phyloP scores from a whole-genome alignment of 768 basidiomycete genomes.

The Phanerodontia chrysosporium region DNA sequence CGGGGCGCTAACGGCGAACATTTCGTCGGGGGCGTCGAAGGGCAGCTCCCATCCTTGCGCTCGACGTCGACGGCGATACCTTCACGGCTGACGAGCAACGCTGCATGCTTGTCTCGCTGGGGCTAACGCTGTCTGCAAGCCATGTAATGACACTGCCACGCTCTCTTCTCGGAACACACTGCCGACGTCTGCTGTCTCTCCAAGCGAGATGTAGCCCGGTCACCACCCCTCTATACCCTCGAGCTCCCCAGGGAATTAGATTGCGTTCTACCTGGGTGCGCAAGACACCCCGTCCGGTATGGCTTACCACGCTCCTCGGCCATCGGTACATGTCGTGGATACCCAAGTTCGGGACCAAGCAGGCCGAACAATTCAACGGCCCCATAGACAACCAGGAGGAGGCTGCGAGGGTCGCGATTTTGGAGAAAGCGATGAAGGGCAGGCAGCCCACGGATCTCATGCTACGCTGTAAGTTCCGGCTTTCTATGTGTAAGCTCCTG shows the following conservation, averaged over 20 bases:
- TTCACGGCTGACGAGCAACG: neutral
- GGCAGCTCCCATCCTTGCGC: neutral
- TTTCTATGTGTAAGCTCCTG: slow-evolving; percentile 7
- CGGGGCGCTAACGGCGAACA: neutral
- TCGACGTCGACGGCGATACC: neutral
- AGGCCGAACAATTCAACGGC: slow-evolving; percentile 12
- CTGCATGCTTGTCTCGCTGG: slow-evolving; percentile 28
- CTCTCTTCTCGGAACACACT: neutral
- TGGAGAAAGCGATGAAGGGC: slow-evolving; percentile 84
- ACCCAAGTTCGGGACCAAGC: slow-evolving; percentile 21
- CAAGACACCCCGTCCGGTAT: neutral
- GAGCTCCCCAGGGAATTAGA: neutral
- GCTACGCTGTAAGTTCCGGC: slow-evolving; percentile 71
- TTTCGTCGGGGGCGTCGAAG: neutral
- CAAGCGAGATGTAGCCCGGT: neutral
- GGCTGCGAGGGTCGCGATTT: slow-evolving; percentile 62
- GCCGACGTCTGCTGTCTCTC: neutral
- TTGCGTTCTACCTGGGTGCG: neutral
- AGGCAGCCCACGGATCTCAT: slow-evolving; percentile 86
- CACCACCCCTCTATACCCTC: neutral
- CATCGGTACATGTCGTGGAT: slow-evolving; percentile 25
- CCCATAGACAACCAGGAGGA: slow-evolving; percentile 52
- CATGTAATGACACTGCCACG: slow-evolving; percentile 31
- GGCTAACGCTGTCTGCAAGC: slow-evolving; percentile 18
- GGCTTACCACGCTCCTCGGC: neutral